Evolutionary conservation across 441 rosid genomes (phyloP), one percentile per base, ranked within the genome.

Genomic region (Daphne laureola): DNA sequence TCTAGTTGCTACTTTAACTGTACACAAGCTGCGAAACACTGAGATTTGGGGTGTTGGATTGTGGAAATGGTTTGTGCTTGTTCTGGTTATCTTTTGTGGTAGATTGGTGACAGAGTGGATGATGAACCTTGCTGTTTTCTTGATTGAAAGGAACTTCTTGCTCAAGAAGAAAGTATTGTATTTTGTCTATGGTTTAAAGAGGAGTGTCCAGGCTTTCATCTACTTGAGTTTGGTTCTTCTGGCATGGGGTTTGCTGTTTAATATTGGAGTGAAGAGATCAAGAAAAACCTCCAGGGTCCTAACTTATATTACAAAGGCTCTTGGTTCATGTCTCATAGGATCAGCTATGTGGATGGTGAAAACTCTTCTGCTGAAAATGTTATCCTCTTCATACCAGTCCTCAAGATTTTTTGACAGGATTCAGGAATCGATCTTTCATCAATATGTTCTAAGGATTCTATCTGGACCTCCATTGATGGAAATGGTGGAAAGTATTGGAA

Each of bases 351-450:
- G 81, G 81, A 49, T 76, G 17, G 46, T 71, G 41, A 79, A 76
- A 59, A 79, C 68, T 9, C 61, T 73, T 12, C 66, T 69, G 16
- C 51, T 79, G 3, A 79, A 79, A 51, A 26, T 79, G 23, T 43
- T 73, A 40, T 77, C 79, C 38, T 71, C 81, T 44, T 64, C 75
- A 48, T 79, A 73, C 62, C 79, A 76, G 55, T 73, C 66, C 54
- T 57, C 46, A 0, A 59, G 75, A 72, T 79, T 79, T 64, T 76
- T 79, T 45, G 84, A 79, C 38, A 58, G 81, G 55, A 73, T 76
- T 65, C 81, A 76, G 52, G 81, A 79, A 45, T 69, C 81, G 8
- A 65, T 76, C 59, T 71, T 76, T 61, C 81, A 76, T 73, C 84
- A 73, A 61, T 73, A 71, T 58, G 60, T 76, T 45, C 72, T 79